Conservation (phyloP, 2,329 filamentous ascomycete species). For the Hypoxylon sp. region DNA sequence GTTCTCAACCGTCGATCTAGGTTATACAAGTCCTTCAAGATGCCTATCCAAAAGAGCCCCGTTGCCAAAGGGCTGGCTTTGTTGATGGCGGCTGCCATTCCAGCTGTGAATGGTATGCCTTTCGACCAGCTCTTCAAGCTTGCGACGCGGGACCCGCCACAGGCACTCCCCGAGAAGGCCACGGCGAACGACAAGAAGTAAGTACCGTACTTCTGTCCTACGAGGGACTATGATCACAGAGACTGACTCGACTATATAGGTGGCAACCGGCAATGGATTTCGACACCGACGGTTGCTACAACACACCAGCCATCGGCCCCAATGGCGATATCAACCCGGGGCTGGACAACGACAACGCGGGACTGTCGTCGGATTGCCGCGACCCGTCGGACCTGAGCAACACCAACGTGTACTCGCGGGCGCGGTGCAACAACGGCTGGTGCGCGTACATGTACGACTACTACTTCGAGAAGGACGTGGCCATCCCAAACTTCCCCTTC, state of each 20-base stretch:
- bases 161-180: conserved; percentile 45
- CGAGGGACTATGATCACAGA: conserved; percentile 1
- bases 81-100: conserved; percentile 36
- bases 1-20: conserved; percentile 13
- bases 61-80: conserved; percentile 42
- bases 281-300: conserved; percentile 55
- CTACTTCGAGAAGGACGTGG: conserved; percentile 61
- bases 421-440: conserved; percentile 59
- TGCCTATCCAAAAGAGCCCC: conserved; percentile 43
- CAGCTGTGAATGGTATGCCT: conserved; percentile 35
- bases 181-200: conserved; percentile 46
- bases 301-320: conserved; percentile 54
- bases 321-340: conserved; percentile 51
- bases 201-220: conserved; percentile 14
- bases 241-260: conserved; percentile 28
- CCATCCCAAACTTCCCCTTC: conserved; percentile 45
- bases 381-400: conserved; percentile 52
- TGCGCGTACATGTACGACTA: conserved; percentile 60
- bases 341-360: conserved; percentile 47
- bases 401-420: conserved; percentile 58
- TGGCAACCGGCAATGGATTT: conserved; percentile 52
- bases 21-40: conserved; percentile 28
- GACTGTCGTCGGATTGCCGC: conserved; percentile 49
- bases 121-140: conserved; percentile 40
- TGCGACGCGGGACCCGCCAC: conserved; percentile 43